Evolutionary conservation across 106 monocot genomes (phyloP).

Genomic region (Allium sativum): DNA sequence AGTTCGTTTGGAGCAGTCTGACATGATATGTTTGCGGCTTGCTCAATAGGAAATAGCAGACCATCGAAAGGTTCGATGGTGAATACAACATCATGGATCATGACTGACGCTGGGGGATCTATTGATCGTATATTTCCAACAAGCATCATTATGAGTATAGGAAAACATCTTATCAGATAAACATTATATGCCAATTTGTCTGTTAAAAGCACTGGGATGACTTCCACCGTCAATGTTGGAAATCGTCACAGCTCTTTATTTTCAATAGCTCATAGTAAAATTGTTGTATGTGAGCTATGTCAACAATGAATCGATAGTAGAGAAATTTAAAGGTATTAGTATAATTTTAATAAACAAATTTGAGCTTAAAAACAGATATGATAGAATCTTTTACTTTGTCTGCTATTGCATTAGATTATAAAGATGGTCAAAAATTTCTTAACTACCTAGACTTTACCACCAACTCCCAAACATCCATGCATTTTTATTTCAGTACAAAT

Average conservation of each 20-base stretch:
- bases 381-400: neutral
- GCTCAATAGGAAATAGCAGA: constrained; percentile 23
- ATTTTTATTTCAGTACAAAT: constrained; percentile 8
- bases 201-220: neutral
- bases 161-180: constrained; percentile 4
- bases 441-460: neutral
- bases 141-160: constrained; percentile 13
- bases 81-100: constrained; percentile 29
- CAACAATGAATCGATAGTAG: constrained; percentile 12
- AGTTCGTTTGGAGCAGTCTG: constrained; percentile 8
- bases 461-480: constrained; percentile 1
- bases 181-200: neutral
- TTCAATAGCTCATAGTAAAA: constrained; percentile 12
- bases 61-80: neutral
- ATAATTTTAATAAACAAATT: constrained; percentile 10
- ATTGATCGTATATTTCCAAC: constrained; percentile 15
- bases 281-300: constrained; percentile 25
- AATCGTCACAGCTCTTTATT: neutral
- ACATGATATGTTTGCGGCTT: constrained; percentile 7
- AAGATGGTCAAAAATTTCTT: neutral
- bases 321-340: constrained; percentile 24
- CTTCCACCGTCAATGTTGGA: neutral
- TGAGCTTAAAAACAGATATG: neutral
- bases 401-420: neutral
- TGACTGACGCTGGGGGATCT: constrained; percentile 18